Conservation (phyloP, 164 flowering plant species). For the Annona cherimola region DNA sequence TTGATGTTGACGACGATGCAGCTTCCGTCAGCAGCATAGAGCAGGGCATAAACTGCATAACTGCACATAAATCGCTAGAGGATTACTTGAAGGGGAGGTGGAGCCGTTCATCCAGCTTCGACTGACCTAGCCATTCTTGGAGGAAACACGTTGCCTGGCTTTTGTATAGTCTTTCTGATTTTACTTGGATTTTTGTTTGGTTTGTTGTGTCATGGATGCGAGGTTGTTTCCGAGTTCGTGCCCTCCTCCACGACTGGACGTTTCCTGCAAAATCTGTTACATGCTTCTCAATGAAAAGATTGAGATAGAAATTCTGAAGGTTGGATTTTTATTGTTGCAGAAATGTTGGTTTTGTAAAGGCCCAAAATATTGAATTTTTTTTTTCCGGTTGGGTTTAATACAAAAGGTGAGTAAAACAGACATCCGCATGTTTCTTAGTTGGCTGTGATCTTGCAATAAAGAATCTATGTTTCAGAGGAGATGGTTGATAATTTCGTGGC, state of each 20-base stretch:
- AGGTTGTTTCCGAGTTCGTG: constrained; percentile 42
- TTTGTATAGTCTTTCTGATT: constrained; percentile 13
- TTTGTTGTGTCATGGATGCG: constrained; percentile 50
- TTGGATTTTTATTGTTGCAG: not conserved
- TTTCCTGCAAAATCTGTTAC: not conserved
- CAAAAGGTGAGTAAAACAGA: not conserved
- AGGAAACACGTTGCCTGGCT: constrained; percentile 1
- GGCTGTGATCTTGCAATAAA: no score
- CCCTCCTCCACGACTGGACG: constrained; percentile 53
- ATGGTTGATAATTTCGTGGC: no score
- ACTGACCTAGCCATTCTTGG: constrained; percentile 32
- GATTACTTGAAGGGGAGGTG: constrained; percentile 81
- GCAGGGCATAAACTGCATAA: constrained; percentile 28
- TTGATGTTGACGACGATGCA: constrained; percentile 75
- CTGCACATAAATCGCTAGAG: constrained; percentile 45
- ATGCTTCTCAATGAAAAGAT: not conserved
- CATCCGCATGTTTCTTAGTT: not conserved
- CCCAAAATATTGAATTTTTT: not conserved
- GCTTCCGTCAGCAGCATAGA: constrained; percentile 62
- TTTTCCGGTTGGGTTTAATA: not conserved
- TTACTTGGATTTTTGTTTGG: not conserved
- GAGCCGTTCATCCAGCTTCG: constrained; percentile 89
- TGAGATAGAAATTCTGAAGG: constrained; percentile 1
- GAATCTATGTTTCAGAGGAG: no score
- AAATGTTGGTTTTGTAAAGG: not conserved